Evolutionary conservation across 208 protist genomes (phyloP), one percentile per base, ranked within the genome.

Genomic region (Crithidia brevicula): DNA sequence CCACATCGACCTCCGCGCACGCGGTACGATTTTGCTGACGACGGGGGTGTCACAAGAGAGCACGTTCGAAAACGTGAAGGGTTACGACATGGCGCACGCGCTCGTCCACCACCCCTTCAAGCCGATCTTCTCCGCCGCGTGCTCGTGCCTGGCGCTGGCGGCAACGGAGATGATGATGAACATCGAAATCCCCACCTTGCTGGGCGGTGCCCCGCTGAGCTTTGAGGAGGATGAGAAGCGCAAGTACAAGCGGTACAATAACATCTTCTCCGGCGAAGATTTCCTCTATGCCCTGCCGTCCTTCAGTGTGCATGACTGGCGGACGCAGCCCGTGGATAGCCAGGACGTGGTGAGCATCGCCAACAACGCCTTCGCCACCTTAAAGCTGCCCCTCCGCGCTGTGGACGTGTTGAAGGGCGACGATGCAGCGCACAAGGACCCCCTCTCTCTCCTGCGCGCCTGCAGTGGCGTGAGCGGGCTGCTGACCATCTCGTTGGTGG

Each of bases 41-140:
- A 72, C 66, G 13, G 77, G 68, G 27, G 13, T 45, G 51, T 72
- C 76, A 40, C 88, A 90, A 76, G 75, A 91, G 45, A 42, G 63
- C 31, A 28, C 75, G 45, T 89, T 87, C 73, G 77, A 88, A 25
- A 89, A 90, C 79, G 88, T 81, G 27, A 84, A 84, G 56, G 88
- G 86, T 20, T 94, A 91, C 76, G 90, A 95, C 69, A 85, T 94
- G 77, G 77, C 78, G 13, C 88, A 94, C 72, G 77, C 86, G 16
- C 71, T 92, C 4, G 86, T 96, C 51, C 82, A 94, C 65, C 92
- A 97, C 76, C 92, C 92, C 11, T 97, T 97, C 72, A 92, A 88
- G 69, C 89, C 84, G 33, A 93, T 86, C 52, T 86, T 97, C 40
- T 94, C 88, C 40, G 69, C 92, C 23, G 60, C 74, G 23, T 91